Percentiles rank a stretch among this genome's conserved stretches.
Evolutionary conservation across 129 eudicot species (phyloP).

Genomic region (Logfia minima): DNA sequence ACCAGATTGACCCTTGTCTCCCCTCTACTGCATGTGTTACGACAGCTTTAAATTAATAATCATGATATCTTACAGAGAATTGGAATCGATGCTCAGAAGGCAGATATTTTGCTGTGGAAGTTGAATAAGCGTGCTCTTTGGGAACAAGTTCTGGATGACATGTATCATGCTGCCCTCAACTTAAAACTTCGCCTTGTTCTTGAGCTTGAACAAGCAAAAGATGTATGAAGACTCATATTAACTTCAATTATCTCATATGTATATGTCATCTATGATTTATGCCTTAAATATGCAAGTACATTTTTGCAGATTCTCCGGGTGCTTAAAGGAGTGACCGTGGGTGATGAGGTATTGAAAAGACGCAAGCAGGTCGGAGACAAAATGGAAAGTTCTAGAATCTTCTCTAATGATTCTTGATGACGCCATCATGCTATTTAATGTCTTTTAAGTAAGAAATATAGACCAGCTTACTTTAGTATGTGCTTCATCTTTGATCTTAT

Average conservation of each 20-base stretch:
- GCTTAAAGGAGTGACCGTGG: constrained; percentile 51
- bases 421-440: constrained; percentile 68
- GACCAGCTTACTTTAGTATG: background rate
- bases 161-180: constrained; percentile 92
- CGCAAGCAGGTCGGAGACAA: constrained; percentile 35
- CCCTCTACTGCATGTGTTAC: background rate
- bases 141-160: constrained; percentile 66
- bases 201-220: constrained; percentile 68
- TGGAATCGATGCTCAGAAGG: constrained; percentile 38
- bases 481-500: constrained; percentile 6
- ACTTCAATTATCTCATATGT: background rate
- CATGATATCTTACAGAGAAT: constrained; percentile 48
- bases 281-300: background rate
- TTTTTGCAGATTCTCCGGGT: constrained; percentile 52
- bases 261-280: constrained; percentile 2
- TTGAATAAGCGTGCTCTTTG: constrained; percentile 53
- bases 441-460: constrained; percentile 38
- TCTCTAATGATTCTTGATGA: constrained; percentile 76
- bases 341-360: constrained; percentile 37
- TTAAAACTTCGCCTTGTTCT: constrained; percentile 53
- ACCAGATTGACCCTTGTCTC: background rate
- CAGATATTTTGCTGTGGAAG: constrained; percentile 55
- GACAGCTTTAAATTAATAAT: background rate
- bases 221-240: constrained; percentile 40
- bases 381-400: constrained; percentile 54